phyloP scores from a whole-genome alignment of 2,329 filamentous ascomycete species.

The Ophiostoma tasmaniense region DNA sequence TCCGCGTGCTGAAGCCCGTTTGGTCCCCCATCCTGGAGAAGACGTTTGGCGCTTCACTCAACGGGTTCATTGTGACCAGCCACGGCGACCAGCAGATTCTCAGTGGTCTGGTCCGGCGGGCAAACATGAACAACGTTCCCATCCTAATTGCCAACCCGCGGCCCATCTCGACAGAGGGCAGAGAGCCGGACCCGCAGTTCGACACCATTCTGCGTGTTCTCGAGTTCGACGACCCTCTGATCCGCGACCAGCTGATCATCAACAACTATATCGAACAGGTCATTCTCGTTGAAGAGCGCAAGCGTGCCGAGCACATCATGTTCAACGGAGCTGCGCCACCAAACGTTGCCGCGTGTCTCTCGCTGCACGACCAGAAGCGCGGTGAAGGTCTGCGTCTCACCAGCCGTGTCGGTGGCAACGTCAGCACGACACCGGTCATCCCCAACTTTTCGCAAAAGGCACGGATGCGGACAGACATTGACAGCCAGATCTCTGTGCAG shows the following conservation, averaged over 20 bases:
- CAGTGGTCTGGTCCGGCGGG: slow-evolving; percentile 52
- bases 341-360: slow-evolving; percentile 67
- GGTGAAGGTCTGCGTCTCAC: slow-evolving; percentile 53
- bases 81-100: slow-evolving; percentile 68
- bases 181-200: slow-evolving; percentile 65
- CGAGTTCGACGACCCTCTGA: slow-evolving; percentile 69
- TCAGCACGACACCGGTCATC: slow-evolving; percentile 30
- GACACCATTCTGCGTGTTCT: slow-evolving; percentile 74
- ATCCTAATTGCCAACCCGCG: slow-evolving; percentile 56
- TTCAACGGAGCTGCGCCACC: slow-evolving; percentile 50
- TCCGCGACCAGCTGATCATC: slow-evolving; percentile 78
- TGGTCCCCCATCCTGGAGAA: slow-evolving; percentile 81
- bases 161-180: slow-evolving; percentile 48
- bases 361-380: slow-evolving; percentile 52
- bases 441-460: slow-evolving; percentile 44
- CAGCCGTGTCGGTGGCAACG: slow-evolving; percentile 33
- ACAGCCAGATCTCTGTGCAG: slow-evolving; percentile 52
- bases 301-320: slow-evolving; percentile 62
- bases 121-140: slow-evolving; percentile 40
- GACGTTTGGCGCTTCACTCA: slow-evolving; percentile 59
- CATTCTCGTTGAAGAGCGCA: slow-evolving; percentile 61
- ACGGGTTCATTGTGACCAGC: slow-evolving; percentile 72
- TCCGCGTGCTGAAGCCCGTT: slow-evolving; percentile 66
- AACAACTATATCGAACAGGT: slow-evolving; percentile 75
- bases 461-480: slow-evolving; percentile 74